These are phyloP conservation scores for Mortierella antarctica DNA, from an alignment of 192 early-diverging fungal species.

Conservation along the genomic window DNA sequence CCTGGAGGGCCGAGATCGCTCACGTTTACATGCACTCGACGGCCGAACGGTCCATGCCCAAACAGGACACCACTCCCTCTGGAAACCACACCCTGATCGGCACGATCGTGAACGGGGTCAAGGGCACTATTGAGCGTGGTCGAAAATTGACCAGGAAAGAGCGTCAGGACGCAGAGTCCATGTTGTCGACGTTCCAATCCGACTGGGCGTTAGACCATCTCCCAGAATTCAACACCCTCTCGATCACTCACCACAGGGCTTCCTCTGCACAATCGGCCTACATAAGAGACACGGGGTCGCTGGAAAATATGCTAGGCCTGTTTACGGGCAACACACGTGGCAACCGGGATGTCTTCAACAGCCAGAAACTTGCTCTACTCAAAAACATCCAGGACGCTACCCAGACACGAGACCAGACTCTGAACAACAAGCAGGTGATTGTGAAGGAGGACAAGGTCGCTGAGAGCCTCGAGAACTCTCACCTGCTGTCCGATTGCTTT, in stretches of 20 bases:
- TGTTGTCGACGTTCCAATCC: too few relatives aligned
- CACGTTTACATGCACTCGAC: too few relatives aligned
- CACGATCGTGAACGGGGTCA: too few relatives aligned
- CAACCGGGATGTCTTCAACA: constrained; percentile 27
- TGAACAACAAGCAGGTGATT: constrained; percentile 9
- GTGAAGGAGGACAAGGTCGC: neutral
- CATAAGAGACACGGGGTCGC: neutral
- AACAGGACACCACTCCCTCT: too few relatives aligned
- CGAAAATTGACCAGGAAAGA: too few relatives aligned
- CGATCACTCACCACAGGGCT: neutral
- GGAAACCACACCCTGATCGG: too few relatives aligned
- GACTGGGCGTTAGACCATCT: neutral
- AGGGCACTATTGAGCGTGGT: too few relatives aligned
- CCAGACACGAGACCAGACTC: neutral
- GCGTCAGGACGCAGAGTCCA: too few relatives aligned
- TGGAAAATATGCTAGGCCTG: constrained; percentile 1
- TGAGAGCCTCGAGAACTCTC: neutral
- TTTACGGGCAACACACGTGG: constrained; percentile 16
- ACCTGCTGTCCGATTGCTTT: constrained; percentile 19
- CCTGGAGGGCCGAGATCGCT: too few relatives aligned
- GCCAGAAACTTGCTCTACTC: constrained; percentile 3
- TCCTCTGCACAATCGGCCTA: neutral
- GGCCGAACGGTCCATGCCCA: too few relatives aligned
- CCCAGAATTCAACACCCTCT: neutral
- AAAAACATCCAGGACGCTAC: constrained; percentile 7